A percentile compares a stretch with the other conserved stretches of the same genome.
phyloP scores from a whole-genome alignment of 495 filamentous ascomycete species.

The Bryoglossum gracile region DNA sequence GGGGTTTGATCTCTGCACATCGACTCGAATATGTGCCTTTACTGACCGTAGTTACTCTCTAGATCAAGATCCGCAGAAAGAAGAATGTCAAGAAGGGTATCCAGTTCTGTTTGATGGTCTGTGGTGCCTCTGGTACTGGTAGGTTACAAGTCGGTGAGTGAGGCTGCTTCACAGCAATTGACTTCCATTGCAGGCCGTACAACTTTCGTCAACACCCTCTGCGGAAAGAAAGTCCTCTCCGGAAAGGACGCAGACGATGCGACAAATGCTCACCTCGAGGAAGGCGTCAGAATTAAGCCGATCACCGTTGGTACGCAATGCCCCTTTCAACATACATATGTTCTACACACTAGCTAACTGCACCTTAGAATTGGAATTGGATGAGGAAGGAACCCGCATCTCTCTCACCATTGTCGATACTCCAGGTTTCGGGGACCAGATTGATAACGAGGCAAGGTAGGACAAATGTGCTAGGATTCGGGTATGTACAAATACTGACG shows the following conservation, averaged over 20 bases:
- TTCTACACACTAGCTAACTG: conserved; percentile 10
- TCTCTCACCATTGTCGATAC: conserved; percentile 98
- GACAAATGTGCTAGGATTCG: conserved; percentile 18
- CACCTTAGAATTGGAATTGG: conserved; percentile 80
- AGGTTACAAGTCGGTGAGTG: conserved; percentile 29
- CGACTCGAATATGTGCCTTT: conserved; percentile 10
- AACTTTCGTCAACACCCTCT: conserved; percentile 98
- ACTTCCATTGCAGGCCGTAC: conserved; percentile 62
- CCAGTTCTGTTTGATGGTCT: conserved; percentile 99
- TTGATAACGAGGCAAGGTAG: conserved; percentile 97
- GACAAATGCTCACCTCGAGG: conserved; percentile 80
- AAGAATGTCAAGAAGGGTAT: conserved; percentile 99
- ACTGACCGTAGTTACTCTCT: conserved; percentile 21
- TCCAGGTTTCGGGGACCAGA: conserved; percentile 96
- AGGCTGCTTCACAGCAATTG: neutral
- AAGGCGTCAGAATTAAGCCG: conserved; percentile 96
- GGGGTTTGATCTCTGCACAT: conserved; percentile 19
- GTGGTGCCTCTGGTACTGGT: conserved; percentile 97
- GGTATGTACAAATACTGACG: conserved; percentile 5
- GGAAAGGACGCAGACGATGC: conserved; percentile 90
- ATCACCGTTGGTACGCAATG: conserved; percentile 79
- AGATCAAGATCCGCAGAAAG: conserved; percentile 98
- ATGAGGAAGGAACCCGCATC: conserved; percentile 97
- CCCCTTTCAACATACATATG: neutral
- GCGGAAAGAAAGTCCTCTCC: conserved; percentile 82